Evolutionary conservation across 2,329 filamentous ascomycete species (phyloP), one percentile per base, ranked within the genome.

Genomic region (Coniochaeta prunicola): DNA sequence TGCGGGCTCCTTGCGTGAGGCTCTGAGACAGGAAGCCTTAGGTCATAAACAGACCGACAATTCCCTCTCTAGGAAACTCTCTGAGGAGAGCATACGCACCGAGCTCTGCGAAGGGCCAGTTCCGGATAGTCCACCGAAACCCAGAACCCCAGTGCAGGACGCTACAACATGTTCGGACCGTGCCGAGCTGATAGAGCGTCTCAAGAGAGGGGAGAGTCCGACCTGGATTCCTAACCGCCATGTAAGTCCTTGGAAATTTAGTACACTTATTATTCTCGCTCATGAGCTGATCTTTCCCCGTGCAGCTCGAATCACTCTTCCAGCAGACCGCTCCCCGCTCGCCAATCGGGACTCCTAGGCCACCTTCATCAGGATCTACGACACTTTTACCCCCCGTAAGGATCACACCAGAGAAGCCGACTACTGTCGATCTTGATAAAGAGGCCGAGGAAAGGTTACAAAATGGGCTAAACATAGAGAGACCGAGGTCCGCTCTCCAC

Each of bases 161-260:
- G 59, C 65, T 9, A 65, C 63, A n/a, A 62, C 74, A 13, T 78
- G 77, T 36, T 80, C 78, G 19, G 86, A 91, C 70, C 83, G 92
- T 63, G 85, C 85, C 59, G 88, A 92, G 71, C 77, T 96, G 66
- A 97, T 97, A 59, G 84, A 92, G 72, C 83, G 87, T 63, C 80
- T 97, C 64, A 97, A 97, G 76, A 85, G 83, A 71, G 86, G 85
- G 33, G 86, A 92, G 73, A 89, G 85, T 67, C 87, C 90, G 38
- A 84, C 85, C 4, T 94, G 90, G 90, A 77, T 87, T 40, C 82
- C 85, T 30, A 84, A 80, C 69, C 80, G 81, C 66, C 80, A 83
- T 77, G 87, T 85, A 74, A 56, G 54, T 30, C 15, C 36, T 24
- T 13, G 3, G 54, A 30, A 17, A 21, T 19, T 26, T 26, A 30